Base-by-base conservation (phyloP, 2,329 filamentous ascomycete genomes). In the Hawksworthiomyces lignivorus region DNA sequence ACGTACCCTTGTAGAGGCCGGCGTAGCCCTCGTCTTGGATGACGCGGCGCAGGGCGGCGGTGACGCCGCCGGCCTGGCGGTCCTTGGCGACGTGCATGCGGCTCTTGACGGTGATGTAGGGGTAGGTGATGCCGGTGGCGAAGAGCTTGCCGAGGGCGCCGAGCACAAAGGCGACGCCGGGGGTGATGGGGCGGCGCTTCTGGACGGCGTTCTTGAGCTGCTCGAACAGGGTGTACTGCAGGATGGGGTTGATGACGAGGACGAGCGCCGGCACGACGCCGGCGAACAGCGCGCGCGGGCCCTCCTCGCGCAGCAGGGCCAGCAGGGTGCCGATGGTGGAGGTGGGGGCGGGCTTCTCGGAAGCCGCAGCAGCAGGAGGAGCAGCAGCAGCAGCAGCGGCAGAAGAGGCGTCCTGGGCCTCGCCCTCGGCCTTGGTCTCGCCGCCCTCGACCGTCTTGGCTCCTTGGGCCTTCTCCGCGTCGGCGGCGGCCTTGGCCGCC, bases 141-240 rank as follows among this genome's bases (percentile, higher is more conserved):
- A 96, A 81, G 50, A 98, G 73, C 75, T 98, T 98, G 63, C 92
- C 89, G 24, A 97, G 60, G 2, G 92, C 92, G 48, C 92, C 92
- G 3, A 98, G 73, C 58, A 92, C 77, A 63, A 98, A 98, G 37
- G 87, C 88, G 52, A 94, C 78, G 42, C 79, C 82, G 2, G 90
- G 87, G 0, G 87, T 94, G 44, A 97, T 77, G 34, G 45, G 37
- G 19, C 45, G 45, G 9, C 58, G 57, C 18, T 53, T 84, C 75
- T 96, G 90, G 43, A 96, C 67, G 20, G 74, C 56, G 61, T 97
- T 95, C 77, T 96, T 97, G 69, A 97, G 71, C 71, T 98, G 90
- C 73, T 98, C 92, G 56, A 97, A 98, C 43, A 98, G 84, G 14
- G 92, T 98, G 67, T 98, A 98, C 69, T 98, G 92, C 50, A 98